Evolutionary conservation across 257 asterid genomes (phyloP).

Genomic region (Lavandula angustifolia): DNA sequence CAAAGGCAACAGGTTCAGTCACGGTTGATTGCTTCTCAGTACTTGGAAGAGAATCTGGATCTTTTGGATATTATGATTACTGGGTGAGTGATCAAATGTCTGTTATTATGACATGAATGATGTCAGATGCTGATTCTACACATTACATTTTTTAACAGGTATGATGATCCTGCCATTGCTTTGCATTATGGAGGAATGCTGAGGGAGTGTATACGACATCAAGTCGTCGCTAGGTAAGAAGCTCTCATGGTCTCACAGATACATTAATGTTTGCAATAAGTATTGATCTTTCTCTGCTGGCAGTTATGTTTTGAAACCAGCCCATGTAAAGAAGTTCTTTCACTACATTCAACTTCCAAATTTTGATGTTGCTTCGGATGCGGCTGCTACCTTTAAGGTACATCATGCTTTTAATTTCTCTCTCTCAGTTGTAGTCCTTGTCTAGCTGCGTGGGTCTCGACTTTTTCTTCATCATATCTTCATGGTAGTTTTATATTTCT

Average conservation of each 20-base stretch:
- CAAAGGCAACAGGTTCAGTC: slow-evolving; percentile 81
- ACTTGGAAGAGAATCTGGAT: slow-evolving; percentile 79
- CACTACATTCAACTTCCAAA: slow-evolving; percentile 80
- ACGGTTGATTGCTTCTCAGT: slow-evolving; percentile 71
- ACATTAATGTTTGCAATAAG: slow-evolving; percentile 7
- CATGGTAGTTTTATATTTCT: background rate
- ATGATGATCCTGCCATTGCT: slow-evolving; percentile 71
- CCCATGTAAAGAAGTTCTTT: slow-evolving; percentile 67
- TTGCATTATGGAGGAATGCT: slow-evolving; percentile 88
- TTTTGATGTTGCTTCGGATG: slow-evolving; percentile 97
- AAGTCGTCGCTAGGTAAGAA: slow-evolving; percentile 73
- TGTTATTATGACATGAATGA: slow-evolving; percentile 4
- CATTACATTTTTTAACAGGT: slow-evolving; percentile 41
- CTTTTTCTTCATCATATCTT: too few relatives aligned
- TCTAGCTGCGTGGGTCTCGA: background rate
- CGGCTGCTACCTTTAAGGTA: slow-evolving; percentile 86
- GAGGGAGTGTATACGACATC: slow-evolving; percentile 92
- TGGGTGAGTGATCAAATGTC: slow-evolving; percentile 75
- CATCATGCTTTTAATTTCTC: slow-evolving; percentile 15
- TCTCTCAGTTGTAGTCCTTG: slow-evolving; percentile 16
- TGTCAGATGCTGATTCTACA: background rate
- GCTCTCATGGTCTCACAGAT: background rate
- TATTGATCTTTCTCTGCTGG: slow-evolving; percentile 19
- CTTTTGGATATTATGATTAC: slow-evolving; percentile 62
- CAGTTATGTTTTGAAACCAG: slow-evolving; percentile 70